Conservation (phyloP, 306 rosid genomes). For the Mimosa pudica region DNA sequence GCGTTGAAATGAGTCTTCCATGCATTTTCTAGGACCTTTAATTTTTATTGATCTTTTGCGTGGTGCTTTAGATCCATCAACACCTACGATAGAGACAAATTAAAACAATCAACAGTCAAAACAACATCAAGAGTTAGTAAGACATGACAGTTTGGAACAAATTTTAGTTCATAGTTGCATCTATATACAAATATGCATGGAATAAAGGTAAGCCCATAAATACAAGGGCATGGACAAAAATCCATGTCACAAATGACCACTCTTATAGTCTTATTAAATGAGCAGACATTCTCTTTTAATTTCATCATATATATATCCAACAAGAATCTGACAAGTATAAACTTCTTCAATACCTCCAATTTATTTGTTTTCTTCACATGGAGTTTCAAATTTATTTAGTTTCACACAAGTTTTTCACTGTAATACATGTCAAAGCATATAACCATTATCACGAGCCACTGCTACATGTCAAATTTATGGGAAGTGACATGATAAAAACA, state of each 20-base stretch:
- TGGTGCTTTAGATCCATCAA: slow-evolving; percentile 49
- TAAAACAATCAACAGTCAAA: background rate
- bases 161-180: background rate
- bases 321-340: background rate
- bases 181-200: background rate
- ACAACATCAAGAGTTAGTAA: background rate
- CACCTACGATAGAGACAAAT: slow-evolving; percentile 42
- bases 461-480: slow-evolving; percentile 5
- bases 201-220: background rate
- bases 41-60: slow-evolving; percentile 55
- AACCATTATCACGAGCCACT: background rate
- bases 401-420: too few relatives aligned
- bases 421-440: too few relatives aligned
- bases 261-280: too few relatives aligned
- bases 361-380: background rate
- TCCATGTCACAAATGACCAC: background rate
- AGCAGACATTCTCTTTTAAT: too few relatives aligned
- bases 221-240: background rate
- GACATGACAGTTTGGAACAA: background rate
- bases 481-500: background rate
- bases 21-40: slow-evolving; percentile 80
- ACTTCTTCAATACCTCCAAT: background rate
- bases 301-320: background rate
- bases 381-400: background rate
- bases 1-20: slow-evolving; percentile 94